Evolutionary conservation across 768 basidiomycete genomes (phyloP).

Genomic region (Macrolepiota fuliginosa): DNA sequence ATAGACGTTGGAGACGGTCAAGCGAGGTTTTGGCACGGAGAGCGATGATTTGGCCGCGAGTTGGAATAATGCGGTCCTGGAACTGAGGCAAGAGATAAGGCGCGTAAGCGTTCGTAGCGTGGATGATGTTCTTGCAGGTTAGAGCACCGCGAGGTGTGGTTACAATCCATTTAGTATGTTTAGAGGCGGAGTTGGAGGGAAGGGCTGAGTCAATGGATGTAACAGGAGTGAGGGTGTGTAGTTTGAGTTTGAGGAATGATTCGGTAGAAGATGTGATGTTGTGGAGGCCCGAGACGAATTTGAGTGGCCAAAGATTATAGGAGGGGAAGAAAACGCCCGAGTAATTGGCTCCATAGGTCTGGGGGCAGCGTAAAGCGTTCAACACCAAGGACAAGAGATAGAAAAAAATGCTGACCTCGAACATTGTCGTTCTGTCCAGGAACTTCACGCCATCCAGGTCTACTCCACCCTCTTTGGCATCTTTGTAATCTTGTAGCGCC

Average conservation of each 20-base stretch:
- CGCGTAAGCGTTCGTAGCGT: slow-evolving; percentile 86
- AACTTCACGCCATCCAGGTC: slow-evolving; percentile 37
- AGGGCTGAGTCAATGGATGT: slow-evolving; percentile 34
- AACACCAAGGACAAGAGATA: background rate
- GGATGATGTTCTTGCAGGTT: slow-evolving; percentile 62
- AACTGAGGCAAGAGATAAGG: slow-evolving; percentile 64
- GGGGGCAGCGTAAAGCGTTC: slow-evolving; percentile 9
- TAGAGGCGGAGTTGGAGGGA: background rate
- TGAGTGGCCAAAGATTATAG: slow-evolving; percentile 77
- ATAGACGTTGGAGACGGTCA: slow-evolving; percentile 36
- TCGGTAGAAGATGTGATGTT: slow-evolving; percentile 16
- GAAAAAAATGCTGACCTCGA: slow-evolving; percentile 33
- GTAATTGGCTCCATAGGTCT: slow-evolving; percentile 46
- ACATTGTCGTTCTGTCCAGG: slow-evolving; percentile 45
- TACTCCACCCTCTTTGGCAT: slow-evolving; percentile 33
- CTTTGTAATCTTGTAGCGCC: slow-evolving; percentile 44
- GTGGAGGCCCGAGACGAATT: slow-evolving; percentile 71
- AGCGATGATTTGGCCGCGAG: slow-evolving; percentile 66
- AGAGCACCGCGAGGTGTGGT: slow-evolving; percentile 67
- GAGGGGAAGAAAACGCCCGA: slow-evolving; percentile 52
- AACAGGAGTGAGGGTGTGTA: slow-evolving; percentile 78
- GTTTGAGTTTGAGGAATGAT: slow-evolving; percentile 36
- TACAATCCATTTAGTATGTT: background rate
- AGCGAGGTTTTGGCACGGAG: slow-evolving; percentile 34
- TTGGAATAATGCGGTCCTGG: slow-evolving; percentile 55